Base-by-base conservation (phyloP, 345 rosid species). In the Conringia planisiliqua region DNA sequence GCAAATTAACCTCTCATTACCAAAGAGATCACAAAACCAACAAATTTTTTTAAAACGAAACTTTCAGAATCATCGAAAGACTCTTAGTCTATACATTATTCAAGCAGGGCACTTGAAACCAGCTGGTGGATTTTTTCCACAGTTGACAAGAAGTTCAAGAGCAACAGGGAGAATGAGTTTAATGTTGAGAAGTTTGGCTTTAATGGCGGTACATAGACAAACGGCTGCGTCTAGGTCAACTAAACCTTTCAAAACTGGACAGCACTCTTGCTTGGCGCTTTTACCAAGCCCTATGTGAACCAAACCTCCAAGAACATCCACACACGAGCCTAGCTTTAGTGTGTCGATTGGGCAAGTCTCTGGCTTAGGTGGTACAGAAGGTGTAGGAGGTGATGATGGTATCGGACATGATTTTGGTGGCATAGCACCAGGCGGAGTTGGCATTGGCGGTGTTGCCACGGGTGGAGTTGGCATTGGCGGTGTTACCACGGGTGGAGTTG, bases 181-280 rank as follows among this genome's bases (percentile, higher is more conserved):
- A 16, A 92, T 39, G 42, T 92, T 92, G 5, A 88, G 83, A 71
- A 92, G 93, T 80, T 92, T 90, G 26, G 68, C 85, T 50, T 77
- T 88, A 51, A 92, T 88, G 62, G 92, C 81, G 59, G 92, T 88
- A 84, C 96, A 92, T 30, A 92, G 88, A 69, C 98, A 92, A 7
- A 92, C 14, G 0, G 98, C 96, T 3, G 96, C 96, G 39, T 92
- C 98, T 58, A 90, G 73, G 68, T 83, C 96, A 27, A 82, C 57
- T 30, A 92, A 79, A 24, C 94, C 94, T 75, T 81, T 62, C 2
- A 92, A 86, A 43, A 92, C 79, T 0, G 98, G 94, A 70, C 98
- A 92, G 62, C 98, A 92, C 3, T 81, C 18, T 55, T 83, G 85
- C 78, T 88, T 90, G 0, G 96, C 85, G 7, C 82, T 72, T 39